Conservation (phyloP, 768 basidiomycete species). For the Suillus americanus region DNA sequence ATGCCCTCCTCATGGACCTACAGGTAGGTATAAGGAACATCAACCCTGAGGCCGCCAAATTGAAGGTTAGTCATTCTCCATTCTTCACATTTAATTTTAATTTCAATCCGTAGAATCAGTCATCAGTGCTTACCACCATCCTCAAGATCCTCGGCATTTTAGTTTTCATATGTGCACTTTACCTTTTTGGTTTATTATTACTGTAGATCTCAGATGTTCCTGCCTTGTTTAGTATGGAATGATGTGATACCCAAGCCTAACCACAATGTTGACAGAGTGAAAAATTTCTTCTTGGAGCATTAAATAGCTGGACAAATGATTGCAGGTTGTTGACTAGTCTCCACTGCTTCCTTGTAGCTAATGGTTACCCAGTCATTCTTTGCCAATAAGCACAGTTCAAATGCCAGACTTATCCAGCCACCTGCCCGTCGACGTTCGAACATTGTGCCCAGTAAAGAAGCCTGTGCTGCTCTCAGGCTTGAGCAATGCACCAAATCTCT, state of each 20-base stretch:
- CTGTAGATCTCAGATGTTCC: neutral
- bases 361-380: neutral
- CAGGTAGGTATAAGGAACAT: neutral
- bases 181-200: neutral
- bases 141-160: neutral
- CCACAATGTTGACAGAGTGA: neutral
- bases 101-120: neutral
- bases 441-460: slow-evolving; percentile 7
- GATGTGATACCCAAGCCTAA: neutral
- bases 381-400: neutral
- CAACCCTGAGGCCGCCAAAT: neutral
- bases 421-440: neutral
- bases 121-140: neutral
- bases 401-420: neutral
- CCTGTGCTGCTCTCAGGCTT: neutral
- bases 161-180: neutral
- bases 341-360: neutral
- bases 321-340: neutral
- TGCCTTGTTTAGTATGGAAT: neutral
- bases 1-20: slow-evolving; percentile 5
- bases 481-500: neutral
- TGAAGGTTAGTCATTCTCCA: neutral
- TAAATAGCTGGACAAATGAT: neutral
- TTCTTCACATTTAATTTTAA: neutral
- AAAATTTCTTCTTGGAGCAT: neutral